A percentile compares a stretch with the other conserved stretches of the same genome.
Conservation (phyloP, 1,139 yeast genomes). For the Candida sp. region DNA sequence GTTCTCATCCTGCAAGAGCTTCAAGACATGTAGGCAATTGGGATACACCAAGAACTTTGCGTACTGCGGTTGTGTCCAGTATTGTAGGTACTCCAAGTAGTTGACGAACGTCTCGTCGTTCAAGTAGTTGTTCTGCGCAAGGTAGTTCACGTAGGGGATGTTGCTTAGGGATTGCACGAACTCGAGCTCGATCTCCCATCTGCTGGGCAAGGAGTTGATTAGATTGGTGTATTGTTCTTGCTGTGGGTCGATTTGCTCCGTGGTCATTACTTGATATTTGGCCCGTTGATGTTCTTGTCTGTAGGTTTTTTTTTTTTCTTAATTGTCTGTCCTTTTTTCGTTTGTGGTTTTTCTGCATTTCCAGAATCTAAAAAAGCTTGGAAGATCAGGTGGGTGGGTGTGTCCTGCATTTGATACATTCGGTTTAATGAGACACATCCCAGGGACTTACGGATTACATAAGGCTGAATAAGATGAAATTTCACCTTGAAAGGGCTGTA, state of each 20-base stretch:
- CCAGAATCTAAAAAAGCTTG: neutral
- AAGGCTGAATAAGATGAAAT: slow-evolving; percentile 1
- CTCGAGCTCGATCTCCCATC: slow-evolving; percentile 86
- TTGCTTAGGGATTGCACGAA: slow-evolving; percentile 85
- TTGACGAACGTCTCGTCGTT: slow-evolving; percentile 64
- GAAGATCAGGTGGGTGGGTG: neutral
- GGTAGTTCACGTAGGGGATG: slow-evolving; percentile 72
- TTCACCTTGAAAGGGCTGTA: neutral
- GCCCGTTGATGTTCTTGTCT: neutral
- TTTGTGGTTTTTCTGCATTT: too few species aligned
- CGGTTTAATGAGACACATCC: too few species aligned
- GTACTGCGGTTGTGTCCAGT: slow-evolving; percentile 75
- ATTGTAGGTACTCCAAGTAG: slow-evolving; percentile 69
- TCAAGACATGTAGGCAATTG: slow-evolving; percentile 69
- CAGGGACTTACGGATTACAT: neutral
- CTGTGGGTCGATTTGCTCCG: slow-evolving; percentile 1
- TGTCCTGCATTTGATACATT: too few species aligned
- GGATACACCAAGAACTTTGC: slow-evolving; percentile 73
- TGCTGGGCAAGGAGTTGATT: slow-evolving; percentile 54
- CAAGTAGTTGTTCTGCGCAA: slow-evolving; percentile 75
- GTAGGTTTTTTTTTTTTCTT: slow-evolving; percentile 1
- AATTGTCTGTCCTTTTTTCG: neutral
- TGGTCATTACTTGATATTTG: neutral
- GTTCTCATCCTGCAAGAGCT: slow-evolving; percentile 58
- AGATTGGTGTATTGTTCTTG: slow-evolving; percentile 12